Conservation (phyloP, 208 protist species). For the Tritrichomonas musculus region DNA sequence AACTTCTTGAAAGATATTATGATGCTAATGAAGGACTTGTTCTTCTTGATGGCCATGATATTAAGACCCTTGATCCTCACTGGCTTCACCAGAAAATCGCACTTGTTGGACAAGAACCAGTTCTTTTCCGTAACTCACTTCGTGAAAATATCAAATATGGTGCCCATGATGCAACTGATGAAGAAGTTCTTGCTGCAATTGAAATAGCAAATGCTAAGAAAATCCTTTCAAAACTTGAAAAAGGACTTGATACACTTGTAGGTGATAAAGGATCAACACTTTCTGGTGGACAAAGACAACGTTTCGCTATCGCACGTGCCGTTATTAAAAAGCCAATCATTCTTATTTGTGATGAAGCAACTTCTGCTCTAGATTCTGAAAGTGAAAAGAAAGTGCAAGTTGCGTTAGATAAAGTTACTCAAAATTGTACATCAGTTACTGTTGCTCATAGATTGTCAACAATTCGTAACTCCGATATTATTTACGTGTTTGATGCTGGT, state of each 20-base stretch:
- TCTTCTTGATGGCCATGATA: conserved; percentile 75
- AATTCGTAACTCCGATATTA: conserved; percentile 51
- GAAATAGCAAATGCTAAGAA: background rate
- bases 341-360: conserved; percentile 49
- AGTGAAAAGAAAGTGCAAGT: conserved; percentile 71
- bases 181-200: background rate
- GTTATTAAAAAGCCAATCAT: conserved; percentile 12
- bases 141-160: conserved; percentile 55
- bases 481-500: conserved; percentile 41
- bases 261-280: conserved; percentile 30
- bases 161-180: conserved; percentile 32
- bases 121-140: conserved; percentile 70
- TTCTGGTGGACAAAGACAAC: conserved; percentile 49
- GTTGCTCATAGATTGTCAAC: conserved; percentile 82
- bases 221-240: background rate
- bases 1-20: conserved; percentile 83
- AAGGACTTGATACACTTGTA: background rate
- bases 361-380: conserved; percentile 69
- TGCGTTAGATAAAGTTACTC: conserved; percentile 64
- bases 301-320: background rate
- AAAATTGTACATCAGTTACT: conserved; percentile 65
- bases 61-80: conserved; percentile 63
- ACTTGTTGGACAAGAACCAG: conserved; percentile 83
- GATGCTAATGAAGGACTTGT: conserved; percentile 72
- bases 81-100: conserved; percentile 73